These are phyloP conservation scores for Pyrus betulifolia DNA, from an alignment of 306 rosid species.

Conservation along the genomic window DNA sequence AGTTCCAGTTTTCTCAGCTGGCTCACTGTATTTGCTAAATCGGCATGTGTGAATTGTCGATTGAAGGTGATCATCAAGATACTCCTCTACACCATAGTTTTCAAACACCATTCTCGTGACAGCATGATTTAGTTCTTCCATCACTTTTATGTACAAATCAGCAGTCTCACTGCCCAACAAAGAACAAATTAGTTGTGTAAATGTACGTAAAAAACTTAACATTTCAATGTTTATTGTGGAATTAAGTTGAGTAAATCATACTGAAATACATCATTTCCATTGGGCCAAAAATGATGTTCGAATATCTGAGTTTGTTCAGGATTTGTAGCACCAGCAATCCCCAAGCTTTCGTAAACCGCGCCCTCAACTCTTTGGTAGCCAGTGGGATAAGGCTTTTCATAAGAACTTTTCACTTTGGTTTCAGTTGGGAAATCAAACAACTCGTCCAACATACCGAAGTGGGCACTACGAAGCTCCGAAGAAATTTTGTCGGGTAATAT, in stretches of 20 bases:
- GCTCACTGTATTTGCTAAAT: background rate
- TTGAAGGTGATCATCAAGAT: background rate
- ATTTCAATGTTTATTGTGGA: too few relatives aligned
- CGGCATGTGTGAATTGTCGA: background rate
- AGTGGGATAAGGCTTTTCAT: constrained; percentile 12
- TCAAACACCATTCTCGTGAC: constrained; percentile 3
- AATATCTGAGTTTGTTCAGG: background rate
- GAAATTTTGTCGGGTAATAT: background rate
- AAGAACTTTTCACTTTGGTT: constrained; percentile 8
- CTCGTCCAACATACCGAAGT: constrained; percentile 1
- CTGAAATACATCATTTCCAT: too few relatives aligned
- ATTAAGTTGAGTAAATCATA: too few relatives aligned
- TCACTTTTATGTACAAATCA: too few relatives aligned
- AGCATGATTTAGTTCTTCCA: background rate
- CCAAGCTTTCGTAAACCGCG: constrained; percentile 11
- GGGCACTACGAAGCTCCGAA: background rate
- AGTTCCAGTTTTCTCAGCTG: background rate
- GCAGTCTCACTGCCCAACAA: too few relatives aligned
- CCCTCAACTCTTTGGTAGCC: background rate
- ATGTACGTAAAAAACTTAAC: too few relatives aligned
- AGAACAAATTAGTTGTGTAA: too few relatives aligned
- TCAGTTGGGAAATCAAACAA: constrained; percentile 24
- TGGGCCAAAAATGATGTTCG: too few relatives aligned
- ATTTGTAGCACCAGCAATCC: background rate
- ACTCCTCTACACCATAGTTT: background rate